Evolutionary conservation across 345 rosid species (phyloP), one percentile per base, ranked within the genome.

Genomic region (Pugionium cornutum): DNA sequence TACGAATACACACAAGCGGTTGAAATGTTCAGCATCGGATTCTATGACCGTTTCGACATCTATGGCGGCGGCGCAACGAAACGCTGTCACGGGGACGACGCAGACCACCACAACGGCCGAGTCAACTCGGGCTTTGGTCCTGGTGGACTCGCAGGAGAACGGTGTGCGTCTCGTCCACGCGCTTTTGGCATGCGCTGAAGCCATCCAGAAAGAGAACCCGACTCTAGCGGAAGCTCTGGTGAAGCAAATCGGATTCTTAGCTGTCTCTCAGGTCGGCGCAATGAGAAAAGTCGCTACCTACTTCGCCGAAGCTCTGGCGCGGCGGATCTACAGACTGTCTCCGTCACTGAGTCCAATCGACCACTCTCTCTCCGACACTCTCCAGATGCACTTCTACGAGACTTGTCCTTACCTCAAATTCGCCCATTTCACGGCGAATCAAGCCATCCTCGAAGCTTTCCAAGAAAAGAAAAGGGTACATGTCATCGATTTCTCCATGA

Each of bases 321-420:
- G 94, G 25, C 77, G 85, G 64, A 87, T 89, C 58, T 89, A 87
- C 68, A 68, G 78, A 4, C 51, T 83, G 1, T 74, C 48, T 49
- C 94, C 91, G 7, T 80, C 95, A 0, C 76, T 37, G 18, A 66
- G 44, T 43, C 56, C 80, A 0, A 57, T 82, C 4, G 91, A 87
- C 53, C 83, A 73, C 48, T 73, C 86, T 4, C 70, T 72, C 45
- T 65, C 85, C 8, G 84, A 89, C 40, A 64, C 80, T 36, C 86
- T 89, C n/a, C 83, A 89, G 89, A 81, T 82, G 83, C 89, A 89
- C 75, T 89, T 87, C 66, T 89, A 89, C 56, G 96, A 89, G 70
- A 74, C 94, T 2, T 87, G 94, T 53, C 96, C 96, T 0, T 89
- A 89, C n/a, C 85, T 89, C 7, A 87, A 89, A 53, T 89, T 87